Evolutionary conservation across 352 stramenopile species (phyloP).

Genomic region (Discostella stelligera): DNA sequence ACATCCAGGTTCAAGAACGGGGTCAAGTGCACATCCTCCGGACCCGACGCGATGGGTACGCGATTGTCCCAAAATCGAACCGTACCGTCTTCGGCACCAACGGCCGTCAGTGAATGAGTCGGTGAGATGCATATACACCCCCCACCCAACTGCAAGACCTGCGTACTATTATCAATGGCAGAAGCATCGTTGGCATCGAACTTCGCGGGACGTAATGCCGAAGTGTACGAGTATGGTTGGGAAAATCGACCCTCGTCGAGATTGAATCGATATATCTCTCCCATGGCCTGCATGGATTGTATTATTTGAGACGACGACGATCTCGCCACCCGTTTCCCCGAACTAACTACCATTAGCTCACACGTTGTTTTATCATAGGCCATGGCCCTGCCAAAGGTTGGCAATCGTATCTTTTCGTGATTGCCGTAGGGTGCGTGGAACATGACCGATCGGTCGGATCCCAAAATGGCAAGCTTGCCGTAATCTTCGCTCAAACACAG

Average conservation of each 20-base stretch:
- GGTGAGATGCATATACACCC: constrained; percentile 72
- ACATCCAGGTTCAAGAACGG: constrained; percentile 81
- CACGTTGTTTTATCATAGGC: constrained; percentile 94
- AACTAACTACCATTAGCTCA: constrained; percentile 91
- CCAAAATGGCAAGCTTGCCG: constrained; percentile 96
- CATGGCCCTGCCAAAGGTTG: constrained; percentile 96
- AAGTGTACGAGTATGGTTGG: constrained; percentile 59
- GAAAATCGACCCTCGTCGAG: constrained; percentile 96
- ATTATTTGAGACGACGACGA: not conserved
- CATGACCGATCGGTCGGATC: constrained; percentile 92
- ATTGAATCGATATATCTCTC: constrained; percentile 96
- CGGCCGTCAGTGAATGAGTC: constrained; percentile 68
- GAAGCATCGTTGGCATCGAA: constrained; percentile 33
- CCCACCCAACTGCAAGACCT: constrained; percentile 43
- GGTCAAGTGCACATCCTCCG: constrained; percentile 51
- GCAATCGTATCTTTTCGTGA: constrained; percentile 94
- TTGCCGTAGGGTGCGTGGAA: constrained; percentile 98
- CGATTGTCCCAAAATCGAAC: constrained; percentile 95
- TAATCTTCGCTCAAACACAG: constrained; percentile 94
- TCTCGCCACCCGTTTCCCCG: constrained; percentile 23
- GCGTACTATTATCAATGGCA: constrained; percentile 14
- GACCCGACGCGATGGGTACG: constrained; percentile 51
- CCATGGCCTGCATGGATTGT: constrained; percentile 39
- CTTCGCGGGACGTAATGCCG: constrained; percentile 31
- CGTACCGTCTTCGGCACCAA: constrained; percentile 90